Conservation (phyloP, 106 monocot species). For the Hemerocallis citrina region DNA sequence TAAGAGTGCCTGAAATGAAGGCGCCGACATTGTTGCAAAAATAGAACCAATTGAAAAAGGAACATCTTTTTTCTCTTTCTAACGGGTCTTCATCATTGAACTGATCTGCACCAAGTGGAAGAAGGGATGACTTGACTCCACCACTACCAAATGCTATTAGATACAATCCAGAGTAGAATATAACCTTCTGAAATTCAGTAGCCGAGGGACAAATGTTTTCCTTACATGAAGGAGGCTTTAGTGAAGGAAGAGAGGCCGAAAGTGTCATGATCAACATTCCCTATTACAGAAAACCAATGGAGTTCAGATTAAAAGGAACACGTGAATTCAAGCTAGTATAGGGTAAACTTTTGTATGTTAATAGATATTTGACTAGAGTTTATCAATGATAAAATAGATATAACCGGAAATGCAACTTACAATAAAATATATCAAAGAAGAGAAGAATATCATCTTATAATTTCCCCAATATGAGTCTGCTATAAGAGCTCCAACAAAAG, state of each 20-base stretch:
- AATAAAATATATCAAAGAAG: conserved; percentile 20
- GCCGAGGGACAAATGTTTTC: not conserved
- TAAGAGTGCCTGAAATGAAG: conserved; percentile 20
- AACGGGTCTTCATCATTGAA: not conserved
- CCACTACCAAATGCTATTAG: conserved; percentile 22
- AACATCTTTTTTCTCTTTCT: conserved; percentile 1
- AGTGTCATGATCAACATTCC: conserved; percentile 10
- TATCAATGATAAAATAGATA: too few relatives aligned
- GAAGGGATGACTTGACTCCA: conserved; percentile 13
- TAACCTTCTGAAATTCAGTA: not conserved
- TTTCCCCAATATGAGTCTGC: conserved; percentile 43
- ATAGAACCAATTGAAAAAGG: conserved; percentile 49
- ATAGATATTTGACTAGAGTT: not conserved
- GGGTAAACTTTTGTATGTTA: not conserved
- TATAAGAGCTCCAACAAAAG: conserved; percentile 31
- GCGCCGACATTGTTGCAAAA: conserved; percentile 23
- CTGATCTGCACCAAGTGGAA: conserved; percentile 22
- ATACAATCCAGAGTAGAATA: conserved; percentile 17
- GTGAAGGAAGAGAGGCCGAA: conserved; percentile 1
- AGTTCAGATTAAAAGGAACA: not conserved
- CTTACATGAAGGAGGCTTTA: conserved; percentile 6
- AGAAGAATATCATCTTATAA: conserved; percentile 26
- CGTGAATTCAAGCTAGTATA: not conserved
- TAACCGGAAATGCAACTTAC: conserved; percentile 18
- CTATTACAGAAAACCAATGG: conserved; percentile 6